Base-by-base conservation (phyloP, 23 red algal species). In the Gracilaria gracilis region DNA sequence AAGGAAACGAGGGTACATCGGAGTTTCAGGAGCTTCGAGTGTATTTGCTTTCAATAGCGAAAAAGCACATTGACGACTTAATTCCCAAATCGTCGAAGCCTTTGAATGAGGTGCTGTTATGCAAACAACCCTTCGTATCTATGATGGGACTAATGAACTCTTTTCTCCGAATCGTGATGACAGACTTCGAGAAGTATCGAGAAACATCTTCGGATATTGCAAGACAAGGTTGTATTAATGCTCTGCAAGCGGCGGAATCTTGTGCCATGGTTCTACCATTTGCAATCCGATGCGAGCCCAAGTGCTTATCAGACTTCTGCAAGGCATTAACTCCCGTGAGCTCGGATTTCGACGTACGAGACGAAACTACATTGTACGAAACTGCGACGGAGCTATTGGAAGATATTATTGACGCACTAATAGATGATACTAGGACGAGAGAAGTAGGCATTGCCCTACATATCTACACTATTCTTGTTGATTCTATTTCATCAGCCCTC, bases 51-150 rank as follows among this genome's bases (percentile, higher is more conserved):
- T 57, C 87, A 5, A 74, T 67, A 79, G 57, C 75, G 19, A 48
- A 80, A 42, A 90, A 81, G 38, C 87, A 90, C 31, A 39, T 90
- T 2, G 87, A 90, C 19, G 74, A 90, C 54, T 90, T 90, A 31
- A 35, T 81, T 29, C 46, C 73, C 4, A 59, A 17, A 29, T 21
- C 61, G 17, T 81, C 74, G 15, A 90, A 79, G 77, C 9, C 24
- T 35, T 27, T 15, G 14, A 14, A 54, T 0, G 74, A 53, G 51
- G 50, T 6, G 15, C 15, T 27, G 11, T 20, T 23, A 62, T 27
- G 5, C 9, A 24, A 62, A 27, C 44, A 77, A 36, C 4, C 67
- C 9, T 53, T 88, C 31, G 21, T 19, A 34, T 15, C 35, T 49
- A 58, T 88, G 47, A 75, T 78, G 54, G 19, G 9, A 54, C 31